Base-by-base conservation (phyloP, 192 early-diverging fungal genomes). In the Coemansia sp. region DNA sequence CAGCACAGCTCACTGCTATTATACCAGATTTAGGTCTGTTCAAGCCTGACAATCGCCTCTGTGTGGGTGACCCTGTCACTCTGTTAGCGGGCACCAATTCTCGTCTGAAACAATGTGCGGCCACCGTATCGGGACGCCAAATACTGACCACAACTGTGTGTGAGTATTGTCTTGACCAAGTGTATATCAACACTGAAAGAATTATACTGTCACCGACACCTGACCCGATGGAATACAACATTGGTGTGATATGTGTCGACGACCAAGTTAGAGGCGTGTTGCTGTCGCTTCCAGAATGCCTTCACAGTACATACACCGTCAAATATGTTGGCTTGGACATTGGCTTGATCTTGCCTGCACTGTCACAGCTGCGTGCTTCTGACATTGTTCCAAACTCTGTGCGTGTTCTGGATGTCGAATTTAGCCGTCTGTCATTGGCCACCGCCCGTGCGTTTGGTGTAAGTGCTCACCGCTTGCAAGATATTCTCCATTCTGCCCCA, bases 331-430 rank as follows among this genome's bases (percentile, higher is more conserved):
- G 74, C 1, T 18, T 75, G 13, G 68, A 75, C 26, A 54, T 60
- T 12, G 47, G 51, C 26, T 16, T 70, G 32, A n/a, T 76, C 14
- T 20, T 39, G 38, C 68, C 68, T n/a, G 43, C 64, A 8, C 63
- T 76, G 0, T n/a, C 10, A 5, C 45, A 43, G 18, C 35, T 65
- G 22, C 56, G 26, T 27, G 4, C 24, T 9, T 43, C 48, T 11
- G 60, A 62, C 4, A 39, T 13, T 16, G 38, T 59, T 32, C 48
- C 55, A 12, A 45, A 50, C 18, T 35, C 54, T 50, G 54, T 67
- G 18, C 56, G 62, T 14, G 41, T 69, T 3, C 57, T 81, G 19
- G 66, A 72, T 47, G 78, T 69, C 12, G 66, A 75, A 35, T 72
- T 73, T 37, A 22, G n/a, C 9, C 24, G 14, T 3, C 39, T 47